Conservation (phyloP, 352 stramenopile genomes). For the Phytopythium vexans region DNA sequence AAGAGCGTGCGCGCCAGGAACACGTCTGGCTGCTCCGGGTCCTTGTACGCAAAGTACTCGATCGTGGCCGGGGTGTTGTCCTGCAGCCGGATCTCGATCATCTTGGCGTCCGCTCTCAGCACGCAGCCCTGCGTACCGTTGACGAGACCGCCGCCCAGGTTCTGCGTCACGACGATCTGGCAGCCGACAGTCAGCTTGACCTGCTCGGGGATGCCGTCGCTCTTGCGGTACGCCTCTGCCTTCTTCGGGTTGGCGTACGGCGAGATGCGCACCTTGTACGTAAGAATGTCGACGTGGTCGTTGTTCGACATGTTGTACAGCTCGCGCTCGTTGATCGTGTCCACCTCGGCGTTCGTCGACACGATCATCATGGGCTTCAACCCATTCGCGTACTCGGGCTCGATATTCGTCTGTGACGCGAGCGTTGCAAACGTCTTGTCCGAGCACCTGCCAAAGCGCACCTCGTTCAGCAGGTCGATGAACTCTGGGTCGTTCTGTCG, state of each 20-base stretch:
- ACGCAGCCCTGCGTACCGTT: conserved; percentile 9
- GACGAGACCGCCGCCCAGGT: conserved; percentile 3
- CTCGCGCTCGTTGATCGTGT: conserved; percentile 8
- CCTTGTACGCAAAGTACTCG: conserved; percentile 11
- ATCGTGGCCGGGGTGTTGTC: conserved; percentile 7
- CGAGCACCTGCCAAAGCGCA: conserved; percentile 6
- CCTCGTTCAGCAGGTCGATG: conserved; percentile 7
- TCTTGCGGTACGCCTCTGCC: conserved; percentile 5
- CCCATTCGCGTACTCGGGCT: conserved; percentile 8
- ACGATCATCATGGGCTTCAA: conserved; percentile 10
- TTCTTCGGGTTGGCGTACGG: conserved; percentile 9
- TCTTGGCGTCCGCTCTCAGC: background rate
- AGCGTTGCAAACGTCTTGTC: conserved; percentile 3
- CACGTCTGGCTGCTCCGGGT: conserved; percentile 8
- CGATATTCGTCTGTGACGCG: conserved; percentile 4
- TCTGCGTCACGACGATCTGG: conserved; percentile 9
- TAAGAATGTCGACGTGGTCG: background rate
- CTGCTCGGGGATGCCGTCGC: conserved; percentile 4
- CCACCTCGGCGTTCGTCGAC: conserved; percentile 10
- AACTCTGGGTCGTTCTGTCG: conserved; percentile 8
- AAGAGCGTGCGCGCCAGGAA: conserved; percentile 7
- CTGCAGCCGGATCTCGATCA: conserved; percentile 6
- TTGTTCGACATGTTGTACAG: conserved; percentile 1
- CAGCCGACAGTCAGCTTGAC: conserved; percentile 6
- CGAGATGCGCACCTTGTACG: conserved; percentile 6